A percentile compares a stretch with the other conserved stretches of the same genome.
phyloP scores from a whole-genome alignment of 345 rosid species.

The Camelina sativa region DNA sequence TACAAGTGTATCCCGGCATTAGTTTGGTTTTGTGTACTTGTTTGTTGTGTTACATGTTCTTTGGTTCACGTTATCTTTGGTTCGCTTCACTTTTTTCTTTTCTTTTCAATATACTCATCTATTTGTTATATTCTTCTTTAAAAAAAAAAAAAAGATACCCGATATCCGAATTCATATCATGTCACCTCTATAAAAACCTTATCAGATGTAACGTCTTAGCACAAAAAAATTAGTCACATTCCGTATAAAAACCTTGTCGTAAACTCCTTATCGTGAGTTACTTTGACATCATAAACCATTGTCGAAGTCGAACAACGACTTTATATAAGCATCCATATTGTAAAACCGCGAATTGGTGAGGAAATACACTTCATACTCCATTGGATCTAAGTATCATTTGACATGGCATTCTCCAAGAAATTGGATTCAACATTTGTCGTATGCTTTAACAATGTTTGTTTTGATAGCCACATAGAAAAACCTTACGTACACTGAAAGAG shows the following conservation, averaged over 20 bases:
- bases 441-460: too few relatives aligned
- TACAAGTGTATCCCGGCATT: slow-evolving; percentile 29
- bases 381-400: too few relatives aligned
- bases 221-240: too few relatives aligned
- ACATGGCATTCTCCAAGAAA: too few relatives aligned
- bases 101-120: not conserved
- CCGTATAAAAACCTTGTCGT: not conserved
- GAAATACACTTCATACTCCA: too few relatives aligned
- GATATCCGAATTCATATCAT: too few relatives aligned
- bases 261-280: not conserved
- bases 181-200: not conserved
- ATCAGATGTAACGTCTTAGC: not conserved
- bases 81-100: not conserved
- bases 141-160: too few relatives aligned
- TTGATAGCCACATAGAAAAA: too few relatives aligned
- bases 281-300: not conserved
- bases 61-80: slow-evolving; percentile 23
- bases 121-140: not conserved
- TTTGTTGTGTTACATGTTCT: slow-evolving; percentile 37
- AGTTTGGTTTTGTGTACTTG: slow-evolving; percentile 32
- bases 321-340: too few relatives aligned
- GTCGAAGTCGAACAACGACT: not conserved
- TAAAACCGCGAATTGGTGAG: too few relatives aligned
- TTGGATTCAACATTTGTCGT: too few relatives aligned
- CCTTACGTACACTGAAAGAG: too few relatives aligned